These are phyloP conservation scores for Gymnopilus junonius DNA, from an alignment of 768 basidiomycete species.

Conservation along the genomic window DNA sequence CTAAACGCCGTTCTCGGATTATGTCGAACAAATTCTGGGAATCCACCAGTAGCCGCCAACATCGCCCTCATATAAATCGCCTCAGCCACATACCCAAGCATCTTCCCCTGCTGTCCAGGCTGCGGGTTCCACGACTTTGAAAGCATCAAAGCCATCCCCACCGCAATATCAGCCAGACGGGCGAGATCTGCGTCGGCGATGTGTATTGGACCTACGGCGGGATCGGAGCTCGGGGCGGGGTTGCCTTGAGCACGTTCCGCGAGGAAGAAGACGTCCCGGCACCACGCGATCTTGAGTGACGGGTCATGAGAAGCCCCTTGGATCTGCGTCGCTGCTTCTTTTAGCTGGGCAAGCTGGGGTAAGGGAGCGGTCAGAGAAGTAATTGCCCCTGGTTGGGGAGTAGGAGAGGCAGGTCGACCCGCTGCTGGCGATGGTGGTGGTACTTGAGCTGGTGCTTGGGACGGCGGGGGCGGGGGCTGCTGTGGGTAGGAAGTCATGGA, in stretches of 20 bases:
- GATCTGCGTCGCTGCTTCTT: conserved; percentile 51
- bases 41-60: conserved; percentile 73
- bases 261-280: conserved; percentile 80
- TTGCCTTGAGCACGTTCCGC: conserved; percentile 51
- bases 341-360: conserved; percentile 65
- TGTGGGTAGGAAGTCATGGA: conserved; percentile 19
- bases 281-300: conserved; percentile 72
- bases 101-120: conserved; percentile 10
- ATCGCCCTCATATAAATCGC: conserved; percentile 79
- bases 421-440: conserved; percentile 40
- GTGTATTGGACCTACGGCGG: conserved; percentile 52
- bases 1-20: conserved; percentile 85
- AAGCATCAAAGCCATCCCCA: conserved; percentile 66
- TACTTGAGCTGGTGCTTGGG: conserved; percentile 47
- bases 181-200: conserved; percentile 65
- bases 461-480: conserved; percentile 32
- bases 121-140: conserved; percentile 31
- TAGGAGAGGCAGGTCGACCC: conserved; percentile 40
- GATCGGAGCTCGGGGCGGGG: conserved; percentile 40
- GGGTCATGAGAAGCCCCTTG: conserved; percentile 63
- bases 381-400: conserved; percentile 38
- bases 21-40: conserved; percentile 63
- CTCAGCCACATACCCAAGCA: conserved; percentile 59
- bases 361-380: conserved; percentile 66
- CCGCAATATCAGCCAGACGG: conserved; percentile 64